A percentile compares a stretch with the other conserved stretches of the same genome.
Evolutionary conservation across 345 rosid species (phyloP).

Genomic region (Acer yangbiense): DNA sequence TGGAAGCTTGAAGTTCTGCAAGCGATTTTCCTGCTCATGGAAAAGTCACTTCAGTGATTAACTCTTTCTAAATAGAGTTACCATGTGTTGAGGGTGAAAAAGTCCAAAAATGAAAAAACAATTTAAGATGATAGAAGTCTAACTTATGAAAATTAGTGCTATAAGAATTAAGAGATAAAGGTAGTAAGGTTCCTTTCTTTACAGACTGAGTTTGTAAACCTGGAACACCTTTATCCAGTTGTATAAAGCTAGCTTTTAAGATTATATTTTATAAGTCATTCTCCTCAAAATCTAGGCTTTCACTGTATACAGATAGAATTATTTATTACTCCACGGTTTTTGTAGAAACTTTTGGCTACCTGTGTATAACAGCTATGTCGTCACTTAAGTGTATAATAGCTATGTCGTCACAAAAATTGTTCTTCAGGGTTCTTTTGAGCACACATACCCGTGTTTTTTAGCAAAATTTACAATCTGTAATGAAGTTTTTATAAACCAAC

Average conservation of each 20-base stretch:
- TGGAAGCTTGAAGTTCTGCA: constrained; percentile 84
- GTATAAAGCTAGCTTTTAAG: background rate
- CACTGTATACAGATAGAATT: no score
- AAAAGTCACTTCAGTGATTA: background rate
- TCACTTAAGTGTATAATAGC: background rate
- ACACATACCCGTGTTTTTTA: no score
- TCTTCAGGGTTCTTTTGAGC: background rate
- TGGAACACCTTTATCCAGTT: background rate
- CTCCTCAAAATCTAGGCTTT: background rate
- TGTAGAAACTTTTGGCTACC: background rate
- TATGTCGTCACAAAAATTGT: background rate
- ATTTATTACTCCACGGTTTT: background rate
- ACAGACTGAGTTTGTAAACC: background rate
- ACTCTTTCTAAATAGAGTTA: constrained; percentile 1
- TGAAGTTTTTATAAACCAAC: background rate
- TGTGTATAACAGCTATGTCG: background rate
- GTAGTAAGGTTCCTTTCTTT: background rate
- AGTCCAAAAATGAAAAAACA: background rate
- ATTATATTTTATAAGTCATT: background rate
- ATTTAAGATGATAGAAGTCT: background rate
- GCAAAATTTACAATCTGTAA: background rate
- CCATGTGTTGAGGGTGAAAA: background rate
- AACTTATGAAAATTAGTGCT: background rate
- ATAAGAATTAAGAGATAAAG: no score
- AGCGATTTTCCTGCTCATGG: constrained; percentile 59